Evolutionary conservation across 2,329 filamentous ascomycete species (phyloP), one percentile per base, ranked within the genome.

Genomic region (Neonectria coccinea): DNA sequence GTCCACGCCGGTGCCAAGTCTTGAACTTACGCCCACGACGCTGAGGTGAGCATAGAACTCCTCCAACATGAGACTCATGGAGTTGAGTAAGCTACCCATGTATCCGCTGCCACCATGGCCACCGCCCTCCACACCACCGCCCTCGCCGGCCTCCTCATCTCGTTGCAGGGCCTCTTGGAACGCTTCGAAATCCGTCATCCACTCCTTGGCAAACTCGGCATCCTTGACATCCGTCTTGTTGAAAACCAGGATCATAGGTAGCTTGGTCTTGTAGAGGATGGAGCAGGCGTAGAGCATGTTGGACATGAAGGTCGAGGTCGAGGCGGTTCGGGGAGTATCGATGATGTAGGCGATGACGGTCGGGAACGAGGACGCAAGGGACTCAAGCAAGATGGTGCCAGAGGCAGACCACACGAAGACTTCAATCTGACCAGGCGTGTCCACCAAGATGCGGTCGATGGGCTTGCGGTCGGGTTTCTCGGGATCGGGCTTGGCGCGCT

Each of bases 241-340:
- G 85, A 99, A 98, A 11, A 99, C 96, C 8, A 99, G 83, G 58
- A 99, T 97, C 96, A 99, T 99, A 25, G 96, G 96, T 0, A 99
- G 85, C 78, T 97, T 97, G 2, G 95, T 98, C 84, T 98, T 98
- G 87, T 99, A 99, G 16, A 99, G 87, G 69, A 99, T 99, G 65
- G 92, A 97, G 85, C 96, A 98, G 22, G 96, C 96, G 79, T 99
- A 99, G 47, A 99, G 89, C 96, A 99, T 99, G 81, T 99, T 99
- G 78, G 92, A 97, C 96, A 99, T 99, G 81, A 99, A 99, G 0
- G 96, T 99, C 67, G 92, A 94, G 0, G 96, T 98, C 42, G 93
- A 97, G 39, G 92, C 89, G 14, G 94, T 97, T 58, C 96, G 90
- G 4, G 97, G 96, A 2, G 96, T 99, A 80, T 99, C 96, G 79